phyloP scores from a whole-genome alignment of 202 grass and related monocot genomes.

The Schoenoplectus tabernaemontani region DNA sequence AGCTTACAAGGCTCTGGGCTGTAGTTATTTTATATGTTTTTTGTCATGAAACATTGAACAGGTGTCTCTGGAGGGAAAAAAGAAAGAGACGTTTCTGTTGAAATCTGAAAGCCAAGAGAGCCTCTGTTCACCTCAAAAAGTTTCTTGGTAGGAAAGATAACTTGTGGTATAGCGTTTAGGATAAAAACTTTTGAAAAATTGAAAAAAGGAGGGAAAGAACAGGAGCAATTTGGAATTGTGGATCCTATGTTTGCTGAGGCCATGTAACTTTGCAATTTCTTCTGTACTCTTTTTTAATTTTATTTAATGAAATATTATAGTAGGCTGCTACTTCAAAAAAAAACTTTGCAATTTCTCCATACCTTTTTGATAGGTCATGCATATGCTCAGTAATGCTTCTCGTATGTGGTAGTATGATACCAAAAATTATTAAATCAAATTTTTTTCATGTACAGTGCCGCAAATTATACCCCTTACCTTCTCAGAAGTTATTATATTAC shows the following conservation, averaged over 20 bases:
- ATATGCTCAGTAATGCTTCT: background rate
- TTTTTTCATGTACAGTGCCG: too few relatives aligned
- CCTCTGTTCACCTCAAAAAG: background rate
- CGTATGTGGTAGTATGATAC: background rate
- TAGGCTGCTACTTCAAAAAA: too few relatives aligned
- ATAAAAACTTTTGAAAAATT: conserved; percentile 21
- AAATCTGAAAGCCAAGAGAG: background rate
- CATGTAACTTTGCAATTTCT: conserved; percentile 17
- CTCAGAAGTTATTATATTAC: too few relatives aligned
- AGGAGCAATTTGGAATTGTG: conserved; percentile 6
- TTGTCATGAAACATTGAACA: background rate
- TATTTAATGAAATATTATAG: too few relatives aligned
- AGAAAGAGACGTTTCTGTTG: background rate
- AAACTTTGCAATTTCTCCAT: background rate
- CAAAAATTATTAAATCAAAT: too few relatives aligned
- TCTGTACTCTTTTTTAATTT: too few relatives aligned
- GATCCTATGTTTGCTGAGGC: conserved; percentile 1
- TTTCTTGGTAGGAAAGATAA: background rate
- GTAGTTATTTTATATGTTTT: background rate
- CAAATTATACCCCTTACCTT: too few relatives aligned
- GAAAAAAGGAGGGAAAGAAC: conserved; percentile 26
- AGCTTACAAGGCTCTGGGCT: background rate
- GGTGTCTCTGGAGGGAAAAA: background rate
- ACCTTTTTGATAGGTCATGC: background rate
- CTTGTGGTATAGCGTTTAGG: background rate